A percentile compares a stretch with the other conserved stretches of the same genome.
These are phyloP conservation scores for Closterium sp. DNA, from an alignment of 139 green algal species.

Conservation along the genomic window DNA sequence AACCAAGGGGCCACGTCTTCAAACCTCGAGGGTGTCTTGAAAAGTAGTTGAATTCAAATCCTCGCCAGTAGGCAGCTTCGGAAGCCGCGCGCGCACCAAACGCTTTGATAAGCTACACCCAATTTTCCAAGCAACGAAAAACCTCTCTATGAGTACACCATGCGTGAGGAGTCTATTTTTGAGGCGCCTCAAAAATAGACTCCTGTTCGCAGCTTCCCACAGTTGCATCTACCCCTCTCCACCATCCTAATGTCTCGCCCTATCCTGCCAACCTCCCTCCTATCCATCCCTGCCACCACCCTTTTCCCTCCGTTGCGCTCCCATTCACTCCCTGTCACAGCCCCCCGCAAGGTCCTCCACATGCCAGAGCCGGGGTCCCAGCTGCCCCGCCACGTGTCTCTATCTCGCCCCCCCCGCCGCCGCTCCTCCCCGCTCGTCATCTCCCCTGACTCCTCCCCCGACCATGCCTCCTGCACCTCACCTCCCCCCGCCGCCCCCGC, in stretches of 20 bases:
- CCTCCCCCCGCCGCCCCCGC: not conserved
- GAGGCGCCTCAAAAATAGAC: too few relatives aligned
- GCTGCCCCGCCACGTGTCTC: not conserved
- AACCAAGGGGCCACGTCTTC: too few relatives aligned
- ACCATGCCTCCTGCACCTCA: not conserved
- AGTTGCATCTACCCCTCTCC: not conserved
- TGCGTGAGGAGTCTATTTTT: too few relatives aligned
- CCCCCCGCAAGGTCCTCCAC: not conserved
- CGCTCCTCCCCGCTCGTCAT: not conserved
- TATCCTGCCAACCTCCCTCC: not conserved
- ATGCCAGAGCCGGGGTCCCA: not conserved
- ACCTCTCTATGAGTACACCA: too few relatives aligned
- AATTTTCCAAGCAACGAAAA: too few relatives aligned
- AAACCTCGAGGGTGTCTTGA: too few relatives aligned
- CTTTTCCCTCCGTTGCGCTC: not conserved
- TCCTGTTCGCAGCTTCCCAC: not conserved
- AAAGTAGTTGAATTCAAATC: too few relatives aligned
- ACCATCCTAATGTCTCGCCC: too few relatives aligned
- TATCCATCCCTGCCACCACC: not conserved
- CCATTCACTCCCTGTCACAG: not conserved
- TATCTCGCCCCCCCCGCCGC: not conserved
- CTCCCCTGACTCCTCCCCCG: not conserved
- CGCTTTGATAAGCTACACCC: too few relatives aligned
- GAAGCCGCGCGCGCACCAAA: too few relatives aligned
- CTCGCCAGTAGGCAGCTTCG: too few relatives aligned